A percentile compares a stretch with the other conserved stretches of the same genome.
These are phyloP conservation scores for Graphilbum ipis-grandicollis DNA, from an alignment of 2,329 filamentous ascomycete genomes.

Conservation along the genomic window DNA sequence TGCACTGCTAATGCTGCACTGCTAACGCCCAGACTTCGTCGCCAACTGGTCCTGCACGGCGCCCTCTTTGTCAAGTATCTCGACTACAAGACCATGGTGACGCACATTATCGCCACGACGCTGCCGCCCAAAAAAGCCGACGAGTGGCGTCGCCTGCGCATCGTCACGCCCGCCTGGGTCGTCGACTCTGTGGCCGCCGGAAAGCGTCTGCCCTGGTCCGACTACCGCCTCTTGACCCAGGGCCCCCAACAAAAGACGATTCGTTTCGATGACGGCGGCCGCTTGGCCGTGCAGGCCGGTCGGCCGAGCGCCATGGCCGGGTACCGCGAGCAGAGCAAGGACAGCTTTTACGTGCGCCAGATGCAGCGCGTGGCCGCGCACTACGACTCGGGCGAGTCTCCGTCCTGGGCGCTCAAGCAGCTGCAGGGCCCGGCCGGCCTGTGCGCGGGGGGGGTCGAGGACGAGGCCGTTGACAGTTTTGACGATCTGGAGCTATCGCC, in stretches of 20 bases:
- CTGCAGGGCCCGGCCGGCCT: neutral
- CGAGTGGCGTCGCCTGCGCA: conserved; percentile 73
- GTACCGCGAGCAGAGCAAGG: conserved; percentile 67
- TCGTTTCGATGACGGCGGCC: conserved; percentile 38
- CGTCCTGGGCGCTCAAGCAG: neutral
- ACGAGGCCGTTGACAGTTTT: too few species aligned
- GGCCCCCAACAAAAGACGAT: conserved; percentile 69
- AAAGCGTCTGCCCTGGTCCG: conserved; percentile 67
- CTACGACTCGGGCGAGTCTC: too few species aligned
- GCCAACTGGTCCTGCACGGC: conserved; percentile 78
- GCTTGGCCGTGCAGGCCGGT: conserved; percentile 50
- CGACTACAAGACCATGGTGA: conserved; percentile 85
- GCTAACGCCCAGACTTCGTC: conserved; percentile 41
- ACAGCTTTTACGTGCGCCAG: conserved; percentile 68
- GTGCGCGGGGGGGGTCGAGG: too few species aligned
- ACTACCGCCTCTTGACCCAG: conserved; percentile 72
- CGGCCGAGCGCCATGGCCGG: conserved; percentile 43
- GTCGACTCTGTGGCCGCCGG: conserved; percentile 75
- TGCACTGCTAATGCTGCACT: neutral
- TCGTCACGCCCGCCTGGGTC: conserved; percentile 91
- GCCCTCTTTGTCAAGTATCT: conserved; percentile 90
- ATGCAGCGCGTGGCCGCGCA: conserved; percentile 24
- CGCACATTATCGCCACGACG: conserved; percentile 84
- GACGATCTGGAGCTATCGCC: too few species aligned
- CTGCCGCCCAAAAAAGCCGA: conserved; percentile 84